phyloP scores from a whole-genome alignment of 768 basidiomycete genomes.

The Tylopilus intermedius region DNA sequence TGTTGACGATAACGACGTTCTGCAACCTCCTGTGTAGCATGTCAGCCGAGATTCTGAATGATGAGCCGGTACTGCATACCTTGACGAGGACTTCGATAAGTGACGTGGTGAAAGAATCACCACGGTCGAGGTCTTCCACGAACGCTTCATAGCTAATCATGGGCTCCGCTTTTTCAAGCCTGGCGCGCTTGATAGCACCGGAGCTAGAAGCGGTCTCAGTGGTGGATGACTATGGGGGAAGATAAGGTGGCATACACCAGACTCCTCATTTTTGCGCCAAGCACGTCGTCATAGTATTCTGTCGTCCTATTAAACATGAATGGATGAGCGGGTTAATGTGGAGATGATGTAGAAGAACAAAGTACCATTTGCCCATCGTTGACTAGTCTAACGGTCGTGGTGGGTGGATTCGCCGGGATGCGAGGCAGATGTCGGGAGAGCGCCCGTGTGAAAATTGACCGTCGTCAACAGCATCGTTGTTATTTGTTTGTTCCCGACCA shows the following conservation, averaged over 20 bases:
- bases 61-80: conserved; percentile 37
- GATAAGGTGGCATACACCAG: conserved; percentile 55
- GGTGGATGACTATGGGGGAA: neutral
- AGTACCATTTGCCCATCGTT: conserved; percentile 71
- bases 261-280: conserved; percentile 69
- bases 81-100: conserved; percentile 74
- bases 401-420: conserved; percentile 3
- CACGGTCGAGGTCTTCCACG: conserved; percentile 70
- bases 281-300: conserved; percentile 67
- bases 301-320: conserved; percentile 48
- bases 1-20: conserved; percentile 59
- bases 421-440: conserved; percentile 23
- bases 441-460: conserved; percentile 19
- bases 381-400: conserved; percentile 3
- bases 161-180: conserved; percentile 60
- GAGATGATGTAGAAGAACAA: neutral
- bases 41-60: conserved; percentile 3
- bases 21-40: conserved; percentile 57
- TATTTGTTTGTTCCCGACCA: conserved; percentile 6
- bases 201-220: conserved; percentile 39
- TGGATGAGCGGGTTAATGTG: neutral
- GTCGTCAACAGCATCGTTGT: conserved; percentile 20
- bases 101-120: conserved; percentile 75
- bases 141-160: conserved; percentile 70
- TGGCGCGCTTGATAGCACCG: conserved; percentile 66